Evolutionary conservation across 805 yeast genomes (phyloP).

Genomic region (Helenozyma rhizophorensis): DNA sequence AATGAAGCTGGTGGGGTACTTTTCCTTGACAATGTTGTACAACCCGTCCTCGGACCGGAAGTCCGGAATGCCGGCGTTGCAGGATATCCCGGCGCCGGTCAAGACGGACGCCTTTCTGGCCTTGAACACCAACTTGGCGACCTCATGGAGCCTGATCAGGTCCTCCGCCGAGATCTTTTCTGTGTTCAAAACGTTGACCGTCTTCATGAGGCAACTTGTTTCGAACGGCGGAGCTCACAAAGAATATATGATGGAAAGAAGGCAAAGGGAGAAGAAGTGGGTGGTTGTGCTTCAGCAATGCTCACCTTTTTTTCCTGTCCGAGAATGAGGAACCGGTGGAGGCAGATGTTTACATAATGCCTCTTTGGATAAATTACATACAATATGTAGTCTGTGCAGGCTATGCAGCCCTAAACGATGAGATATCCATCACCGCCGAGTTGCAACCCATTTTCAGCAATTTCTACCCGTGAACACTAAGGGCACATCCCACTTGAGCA

Average conservation of each 20-base stretch:
- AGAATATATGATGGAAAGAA: constrained; percentile 1
- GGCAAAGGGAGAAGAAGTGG: too few relatives aligned
- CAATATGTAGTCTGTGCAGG: too few relatives aligned
- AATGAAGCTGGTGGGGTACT: constrained; percentile 57
- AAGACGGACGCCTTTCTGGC: constrained; percentile 62
- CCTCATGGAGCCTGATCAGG: constrained; percentile 31
- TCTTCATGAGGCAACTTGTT: constrained; percentile 20
- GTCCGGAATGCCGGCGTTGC: constrained; percentile 97
- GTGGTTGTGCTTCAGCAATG: too few relatives aligned
- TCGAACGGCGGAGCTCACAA: background rate
- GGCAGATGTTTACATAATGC: constrained; percentile 14
- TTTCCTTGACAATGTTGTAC: constrained; percentile 65
- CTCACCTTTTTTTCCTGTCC: too few relatives aligned
- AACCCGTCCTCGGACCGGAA: constrained; percentile 82
- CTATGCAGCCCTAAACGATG: too few relatives aligned
- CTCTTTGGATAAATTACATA: constrained; percentile 12
- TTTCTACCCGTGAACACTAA: too few relatives aligned
- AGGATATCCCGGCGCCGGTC: constrained; percentile 96
- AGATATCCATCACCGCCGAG: too few relatives aligned
- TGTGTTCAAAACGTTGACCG: constrained; percentile 20
- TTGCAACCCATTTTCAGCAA: too few relatives aligned
- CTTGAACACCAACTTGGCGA: constrained; percentile 41
- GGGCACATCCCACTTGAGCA: too few relatives aligned
- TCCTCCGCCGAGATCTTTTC: constrained; percentile 22
- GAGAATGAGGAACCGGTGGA: background rate